phyloP scores from a whole-genome alignment of 148 eudicot species.

The Diospyros kaki region DNA sequence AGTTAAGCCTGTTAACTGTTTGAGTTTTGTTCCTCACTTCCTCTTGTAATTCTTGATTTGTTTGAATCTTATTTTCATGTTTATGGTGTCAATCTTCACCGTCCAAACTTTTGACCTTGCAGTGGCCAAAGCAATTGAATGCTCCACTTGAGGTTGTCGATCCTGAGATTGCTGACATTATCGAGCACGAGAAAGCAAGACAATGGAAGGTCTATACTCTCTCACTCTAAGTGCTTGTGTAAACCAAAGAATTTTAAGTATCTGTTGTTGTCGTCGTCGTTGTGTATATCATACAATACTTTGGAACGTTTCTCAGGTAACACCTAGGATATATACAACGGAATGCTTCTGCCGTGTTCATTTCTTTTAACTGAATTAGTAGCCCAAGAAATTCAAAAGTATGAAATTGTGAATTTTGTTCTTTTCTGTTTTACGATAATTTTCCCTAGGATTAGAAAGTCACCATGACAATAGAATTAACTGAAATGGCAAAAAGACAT shows the following conservation, averaged over 20 bases:
- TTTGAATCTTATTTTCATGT: neutral
- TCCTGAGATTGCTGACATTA: conserved; percentile 83
- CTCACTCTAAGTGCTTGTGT: neutral
- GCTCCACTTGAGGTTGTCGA: conserved; percentile 52
- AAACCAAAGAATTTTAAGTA: too few relatives aligned
- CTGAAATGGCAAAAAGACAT: too few relatives aligned
- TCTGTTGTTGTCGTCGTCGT: too few relatives aligned
- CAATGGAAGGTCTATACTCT: conserved; percentile 55
- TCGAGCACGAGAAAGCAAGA: conserved; percentile 80
- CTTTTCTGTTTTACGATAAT: neutral
- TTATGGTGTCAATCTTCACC: neutral
- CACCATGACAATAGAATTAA: neutral
- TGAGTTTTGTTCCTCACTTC: conserved; percentile 17
- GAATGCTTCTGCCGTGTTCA: neutral
- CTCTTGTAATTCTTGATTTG: neutral
- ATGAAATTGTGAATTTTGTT: neutral
- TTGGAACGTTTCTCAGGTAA: neutral
- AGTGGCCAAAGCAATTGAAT: conserved; percentile 98
- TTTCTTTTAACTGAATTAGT: neutral
- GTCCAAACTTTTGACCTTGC: conserved; percentile 9
- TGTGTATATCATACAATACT: too few relatives aligned
- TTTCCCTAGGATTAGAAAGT: neutral
- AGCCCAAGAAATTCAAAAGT: neutral
- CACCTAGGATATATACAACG: neutral
- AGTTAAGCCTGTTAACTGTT: conserved; percentile 36